phyloP scores from a whole-genome alignment of 2,329 filamentous ascomycete genomes.

The Ophiostoma sp. region DNA sequence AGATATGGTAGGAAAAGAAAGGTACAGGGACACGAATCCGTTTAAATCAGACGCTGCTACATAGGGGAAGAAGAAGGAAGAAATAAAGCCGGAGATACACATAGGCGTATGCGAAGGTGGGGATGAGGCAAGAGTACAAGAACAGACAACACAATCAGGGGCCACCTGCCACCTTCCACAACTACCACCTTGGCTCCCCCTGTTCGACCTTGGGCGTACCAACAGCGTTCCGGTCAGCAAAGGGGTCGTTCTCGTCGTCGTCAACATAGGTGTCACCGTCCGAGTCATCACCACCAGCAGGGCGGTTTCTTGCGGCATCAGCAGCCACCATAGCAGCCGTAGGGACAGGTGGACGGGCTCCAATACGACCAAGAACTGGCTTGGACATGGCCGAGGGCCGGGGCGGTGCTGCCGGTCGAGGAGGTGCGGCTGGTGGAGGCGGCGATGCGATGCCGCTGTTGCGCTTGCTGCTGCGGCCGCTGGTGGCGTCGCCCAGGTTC shows the following conservation, averaged over 20 bases:
- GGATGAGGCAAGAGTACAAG: neutral
- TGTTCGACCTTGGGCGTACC: conserved; percentile 43
- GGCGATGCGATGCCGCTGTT: neutral
- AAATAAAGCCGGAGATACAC: neutral
- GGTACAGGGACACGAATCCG: neutral
- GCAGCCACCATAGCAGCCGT: conserved; percentile 30
- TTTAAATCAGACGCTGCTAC: neutral
- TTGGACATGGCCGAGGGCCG: conserved; percentile 49
- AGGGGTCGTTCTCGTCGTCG: conserved; percentile 81
- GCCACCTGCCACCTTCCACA: neutral
- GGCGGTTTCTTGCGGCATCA: conserved; percentile 44
- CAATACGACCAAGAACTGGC: conserved; percentile 37
- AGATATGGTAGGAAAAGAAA: neutral
- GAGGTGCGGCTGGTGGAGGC: conserved; percentile 36
- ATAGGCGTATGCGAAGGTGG: neutral
- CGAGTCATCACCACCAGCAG: conserved; percentile 38
- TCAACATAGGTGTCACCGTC: conserved; percentile 61
- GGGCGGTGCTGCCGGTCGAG: conserved; percentile 49
- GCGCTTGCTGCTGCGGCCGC: conserved; percentile 7
- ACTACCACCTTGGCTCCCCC: conserved; percentile 39
- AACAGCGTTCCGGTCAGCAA: conserved; percentile 78
- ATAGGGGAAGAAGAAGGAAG: neutral
- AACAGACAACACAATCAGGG: neutral
- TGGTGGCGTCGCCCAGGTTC: conserved; percentile 37
- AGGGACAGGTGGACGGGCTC: conserved; percentile 15